Evolutionary conservation across 805 yeast species (phyloP).

Genomic region (Yarrowia sp.): DNA sequence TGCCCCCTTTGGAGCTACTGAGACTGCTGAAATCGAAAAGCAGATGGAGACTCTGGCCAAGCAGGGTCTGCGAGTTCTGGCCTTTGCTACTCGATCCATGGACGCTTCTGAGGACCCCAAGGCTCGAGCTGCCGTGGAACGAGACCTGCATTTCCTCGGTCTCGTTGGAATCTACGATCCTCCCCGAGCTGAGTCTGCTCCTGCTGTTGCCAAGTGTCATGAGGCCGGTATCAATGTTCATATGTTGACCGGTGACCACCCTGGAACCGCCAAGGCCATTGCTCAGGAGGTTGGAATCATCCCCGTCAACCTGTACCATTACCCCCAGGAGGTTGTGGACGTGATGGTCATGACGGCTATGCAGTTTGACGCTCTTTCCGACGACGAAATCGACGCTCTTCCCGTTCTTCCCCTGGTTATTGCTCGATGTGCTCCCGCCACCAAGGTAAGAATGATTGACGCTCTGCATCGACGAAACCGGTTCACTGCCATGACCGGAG

Average conservation of each 20-base stretch:
- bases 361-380: slow-evolving; percentile 63
- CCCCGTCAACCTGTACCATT: slow-evolving; percentile 58
- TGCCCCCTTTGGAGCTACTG: slow-evolving; percentile 33
- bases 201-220: slow-evolving; percentile 64
- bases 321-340: slow-evolving; percentile 51
- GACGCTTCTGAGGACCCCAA: slow-evolving; percentile 33
- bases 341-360: slow-evolving; percentile 75
- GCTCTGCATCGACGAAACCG: slow-evolving; percentile 63
- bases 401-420: slow-evolving; percentile 73
- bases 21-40: slow-evolving; percentile 47
- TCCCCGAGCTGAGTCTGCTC: slow-evolving; percentile 67
- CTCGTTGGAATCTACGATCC: slow-evolving; percentile 79
- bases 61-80: slow-evolving; percentile 70
- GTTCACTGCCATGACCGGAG: slow-evolving; percentile 80
- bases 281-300: slow-evolving; percentile 79
- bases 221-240: slow-evolving; percentile 75
- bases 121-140: slow-evolving; percentile 50
- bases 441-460: slow-evolving; percentile 77
- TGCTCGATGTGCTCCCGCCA: slow-evolving; percentile 81
- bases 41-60: slow-evolving; percentile 60
- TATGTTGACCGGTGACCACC: slow-evolving; percentile 82
- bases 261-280: slow-evolving; percentile 73
- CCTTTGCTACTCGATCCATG: slow-evolving; percentile 54
- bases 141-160: slow-evolving; percentile 57
- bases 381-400: slow-evolving; percentile 56